Percentiles rank a stretch among this genome's conserved stretches.
phyloP scores from a whole-genome alignment of 345 rosid genomes.

The Sapria himalayana region DNA sequence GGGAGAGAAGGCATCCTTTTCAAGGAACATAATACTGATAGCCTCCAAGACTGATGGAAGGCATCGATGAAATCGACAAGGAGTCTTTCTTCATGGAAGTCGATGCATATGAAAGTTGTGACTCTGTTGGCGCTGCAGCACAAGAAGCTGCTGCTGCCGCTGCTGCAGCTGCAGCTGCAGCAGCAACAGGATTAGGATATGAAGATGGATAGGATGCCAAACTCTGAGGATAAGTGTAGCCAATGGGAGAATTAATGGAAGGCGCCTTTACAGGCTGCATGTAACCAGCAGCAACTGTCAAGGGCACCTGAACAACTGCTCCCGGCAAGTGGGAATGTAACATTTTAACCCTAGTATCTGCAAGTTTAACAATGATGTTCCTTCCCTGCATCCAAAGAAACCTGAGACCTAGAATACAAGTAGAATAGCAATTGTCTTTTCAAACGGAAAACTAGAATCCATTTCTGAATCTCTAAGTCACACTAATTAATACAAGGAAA shows the following conservation, averaged over 20 bases:
- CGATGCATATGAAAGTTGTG: slow-evolving; percentile 15
- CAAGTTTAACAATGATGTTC: slow-evolving; percentile 30
- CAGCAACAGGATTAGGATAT: slow-evolving; percentile 20
- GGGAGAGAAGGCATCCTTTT: slow-evolving; percentile 5
- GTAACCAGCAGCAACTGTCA: slow-evolving; percentile 22
- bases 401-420: too few relatives aligned
- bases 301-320: slow-evolving; percentile 15
- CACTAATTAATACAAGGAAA: too few relatives aligned
- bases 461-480: too few relatives aligned
- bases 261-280: slow-evolving; percentile 27
- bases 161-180: slow-evolving; percentile 16
- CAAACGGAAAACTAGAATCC: too few relatives aligned
- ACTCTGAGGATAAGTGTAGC: slow-evolving; percentile 26
- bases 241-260: slow-evolving; percentile 11
- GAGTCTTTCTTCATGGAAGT: slow-evolving; percentile 20
- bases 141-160: slow-evolving; percentile 21
- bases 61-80: slow-evolving; percentile 12
- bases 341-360: slow-evolving; percentile 30
- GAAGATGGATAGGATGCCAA: slow-evolving; percentile 19
- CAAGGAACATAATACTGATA: slow-evolving; percentile 21
- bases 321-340: slow-evolving; percentile 16
- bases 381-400: slow-evolving; percentile 21
- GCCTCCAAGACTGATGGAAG: slow-evolving; percentile 29
- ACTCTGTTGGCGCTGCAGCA: slow-evolving; percentile 18
- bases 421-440: too few relatives aligned